Percentiles rank a stretch among this genome's conserved stretches.
phyloP scores from a whole-genome alignment of 495 filamentous ascomycete species.

The Daldinia caldariorum region DNA sequence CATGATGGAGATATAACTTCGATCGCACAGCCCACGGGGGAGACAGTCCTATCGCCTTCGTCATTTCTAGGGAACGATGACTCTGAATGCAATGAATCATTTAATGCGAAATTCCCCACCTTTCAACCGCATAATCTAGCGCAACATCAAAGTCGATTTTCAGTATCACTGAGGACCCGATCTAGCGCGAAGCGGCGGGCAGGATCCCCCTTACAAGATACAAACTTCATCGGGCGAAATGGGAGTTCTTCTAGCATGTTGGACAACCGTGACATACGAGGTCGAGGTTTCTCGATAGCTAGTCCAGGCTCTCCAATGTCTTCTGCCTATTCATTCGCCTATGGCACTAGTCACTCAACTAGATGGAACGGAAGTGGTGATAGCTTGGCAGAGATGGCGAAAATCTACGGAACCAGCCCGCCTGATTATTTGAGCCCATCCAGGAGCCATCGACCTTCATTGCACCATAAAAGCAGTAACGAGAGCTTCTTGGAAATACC shows the following conservation, averaged over 20 bases:
- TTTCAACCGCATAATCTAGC: constrained; percentile 15
- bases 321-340: constrained; percentile 37
- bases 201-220: constrained; percentile 37
- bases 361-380: constrained; percentile 40
- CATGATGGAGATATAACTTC: constrained; percentile 15
- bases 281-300: constrained; percentile 28
- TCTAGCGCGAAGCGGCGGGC: constrained; percentile 39
- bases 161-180: constrained; percentile 28
- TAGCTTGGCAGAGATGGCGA: constrained; percentile 35
- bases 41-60: neutral
- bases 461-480: constrained; percentile 43
- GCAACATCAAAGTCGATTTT: constrained; percentile 12
- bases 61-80: neutral
- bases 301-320: constrained; percentile 35
- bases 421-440: constrained; percentile 26
- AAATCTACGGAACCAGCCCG: constrained; percentile 29
- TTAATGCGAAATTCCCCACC: neutral
- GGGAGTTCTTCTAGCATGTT: constrained; percentile 44
- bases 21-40: neutral
- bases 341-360: constrained; percentile 32
- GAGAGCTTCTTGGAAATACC: constrained; percentile 44
- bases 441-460: constrained; percentile 19
- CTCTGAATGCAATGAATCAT: neutral
- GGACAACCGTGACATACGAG: constrained; percentile 27
- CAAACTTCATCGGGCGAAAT: constrained; percentile 27